phyloP scores from a whole-genome alignment of 805 yeast species.

The Ogataea trehalophila region DNA sequence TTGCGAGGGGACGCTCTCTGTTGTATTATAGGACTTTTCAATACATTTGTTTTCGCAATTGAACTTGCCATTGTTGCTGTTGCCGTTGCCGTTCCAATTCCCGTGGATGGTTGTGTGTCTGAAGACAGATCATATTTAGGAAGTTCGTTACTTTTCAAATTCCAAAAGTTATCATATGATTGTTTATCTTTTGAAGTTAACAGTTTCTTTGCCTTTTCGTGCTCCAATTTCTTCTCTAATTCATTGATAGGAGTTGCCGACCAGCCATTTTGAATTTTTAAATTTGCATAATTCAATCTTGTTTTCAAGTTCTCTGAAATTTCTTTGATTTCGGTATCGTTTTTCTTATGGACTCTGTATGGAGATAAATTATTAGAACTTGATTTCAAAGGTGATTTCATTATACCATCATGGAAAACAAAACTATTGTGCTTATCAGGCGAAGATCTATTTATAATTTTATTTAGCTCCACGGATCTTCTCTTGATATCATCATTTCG shows the following conservation, averaged over 20 bases:
- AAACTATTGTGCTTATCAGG: constrained; percentile 16
- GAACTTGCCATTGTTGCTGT: neutral
- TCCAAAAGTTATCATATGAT: constrained; percentile 27
- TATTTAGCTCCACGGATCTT: constrained; percentile 30
- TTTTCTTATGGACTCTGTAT: constrained; percentile 26
- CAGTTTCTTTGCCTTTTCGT: constrained; percentile 13
- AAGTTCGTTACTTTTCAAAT: constrained; percentile 20
- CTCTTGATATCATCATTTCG: constrained; percentile 23
- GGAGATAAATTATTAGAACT: constrained; percentile 11
- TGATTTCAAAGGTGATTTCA: constrained; percentile 21
- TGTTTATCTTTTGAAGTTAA: constrained; percentile 12
- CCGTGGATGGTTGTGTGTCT: constrained; percentile 1
- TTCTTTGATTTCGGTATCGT: constrained; percentile 31
- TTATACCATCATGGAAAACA: constrained; percentile 24
- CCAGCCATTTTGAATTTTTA: constrained; percentile 35
- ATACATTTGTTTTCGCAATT: neutral
- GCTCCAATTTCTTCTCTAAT: constrained; percentile 24
- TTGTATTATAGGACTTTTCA: too few species aligned
- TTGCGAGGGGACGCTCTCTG: too few species aligned
- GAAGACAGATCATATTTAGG: constrained; percentile 9
- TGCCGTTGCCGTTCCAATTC: neutral
- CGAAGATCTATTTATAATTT: constrained; percentile 25
- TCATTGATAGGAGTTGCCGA: constrained; percentile 26
- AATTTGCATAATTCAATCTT: constrained; percentile 32
- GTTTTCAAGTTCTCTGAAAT: constrained; percentile 33